phyloP scores from a whole-genome alignment of 2,329 filamentous ascomycete species.

The Rosellinia necatrix region DNA sequence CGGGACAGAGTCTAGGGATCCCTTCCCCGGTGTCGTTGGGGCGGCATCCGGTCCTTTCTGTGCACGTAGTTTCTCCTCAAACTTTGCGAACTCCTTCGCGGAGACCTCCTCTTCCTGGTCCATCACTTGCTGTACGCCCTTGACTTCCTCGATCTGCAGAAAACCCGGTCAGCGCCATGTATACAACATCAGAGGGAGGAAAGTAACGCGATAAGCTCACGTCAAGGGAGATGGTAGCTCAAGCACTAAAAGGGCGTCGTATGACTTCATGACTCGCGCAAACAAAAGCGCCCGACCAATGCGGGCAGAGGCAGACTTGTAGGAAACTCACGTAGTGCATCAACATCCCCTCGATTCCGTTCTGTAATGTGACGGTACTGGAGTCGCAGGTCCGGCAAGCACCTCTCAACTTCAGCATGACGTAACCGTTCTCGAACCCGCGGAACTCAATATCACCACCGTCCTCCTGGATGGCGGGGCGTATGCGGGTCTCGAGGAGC shows the following conservation, averaged over 20 bases:
- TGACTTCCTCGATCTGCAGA: conserved; percentile 86
- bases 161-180: conserved; percentile 35
- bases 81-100: conserved; percentile 86
- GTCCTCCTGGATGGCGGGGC: conserved; percentile 95
- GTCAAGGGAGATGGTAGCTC: conserved; percentile 6
- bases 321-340: conserved; percentile 81
- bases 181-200: background rate
- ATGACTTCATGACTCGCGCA: background rate
- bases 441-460: conserved; percentile 96
- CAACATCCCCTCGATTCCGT: conserved; percentile 97
- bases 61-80: conserved; percentile 78
- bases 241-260: background rate
- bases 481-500: conserved; percentile 89
- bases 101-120: conserved; percentile 92
- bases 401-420: conserved; percentile 84
- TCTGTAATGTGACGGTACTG: conserved; percentile 95
- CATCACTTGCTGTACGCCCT: conserved; percentile 87
- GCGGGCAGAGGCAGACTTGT: background rate
- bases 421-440: conserved; percentile 84
- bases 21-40: conserved; percentile 45
- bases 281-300: background rate
- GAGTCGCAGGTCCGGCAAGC: conserved; percentile 96
- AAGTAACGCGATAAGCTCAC: conserved; percentile 8
- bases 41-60: conserved; percentile 52
- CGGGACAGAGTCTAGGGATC: conserved; percentile 45